Percentiles rank a stretch among this genome's conserved stretches.
phyloP scores from a whole-genome alignment of 768 basidiomycete species.

The Crepidotus variabilis region DNA sequence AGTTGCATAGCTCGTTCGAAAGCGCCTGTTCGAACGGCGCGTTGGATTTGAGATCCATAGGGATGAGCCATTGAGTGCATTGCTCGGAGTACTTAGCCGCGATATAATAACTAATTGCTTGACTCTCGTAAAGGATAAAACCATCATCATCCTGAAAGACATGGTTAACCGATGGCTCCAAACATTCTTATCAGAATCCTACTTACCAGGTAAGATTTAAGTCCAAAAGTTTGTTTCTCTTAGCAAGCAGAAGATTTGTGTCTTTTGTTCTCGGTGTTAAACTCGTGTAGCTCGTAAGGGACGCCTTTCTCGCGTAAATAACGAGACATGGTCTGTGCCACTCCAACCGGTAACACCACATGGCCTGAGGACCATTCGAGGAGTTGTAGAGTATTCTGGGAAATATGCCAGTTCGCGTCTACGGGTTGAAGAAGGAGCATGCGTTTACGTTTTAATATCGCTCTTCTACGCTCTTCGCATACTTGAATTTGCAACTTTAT shows the following conservation, averaged over 20 bases:
- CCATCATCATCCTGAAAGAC: slow-evolving; percentile 48
- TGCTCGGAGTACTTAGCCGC: slow-evolving; percentile 48
- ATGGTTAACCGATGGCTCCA: neutral
- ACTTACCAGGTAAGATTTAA: slow-evolving; percentile 52
- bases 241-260: slow-evolving; percentile 46
- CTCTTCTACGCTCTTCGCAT: no score
- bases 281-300: slow-evolving; percentile 43
- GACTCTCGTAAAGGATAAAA: slow-evolving; percentile 58
- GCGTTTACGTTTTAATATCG: no score
- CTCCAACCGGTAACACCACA: slow-evolving; percentile 35
- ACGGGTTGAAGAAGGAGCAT: no score
- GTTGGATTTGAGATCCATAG: slow-evolving; percentile 35
- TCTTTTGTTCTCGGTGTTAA: slow-evolving; percentile 40
- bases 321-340: slow-evolving; percentile 47
- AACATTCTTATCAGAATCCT: neutral
- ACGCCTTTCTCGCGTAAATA: slow-evolving; percentile 53
- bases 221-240: slow-evolving; percentile 59
- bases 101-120: slow-evolving; percentile 60
- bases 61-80: slow-evolving; percentile 44
- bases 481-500: no score
- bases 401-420: no score
- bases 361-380: slow-evolving; percentile 39
- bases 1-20: slow-evolving; percentile 50
- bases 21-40: slow-evolving; percentile 45
- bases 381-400: no score